phyloP scores from a whole-genome alignment of 495 filamentous ascomycete genomes.

The Xylaria telfairii region DNA sequence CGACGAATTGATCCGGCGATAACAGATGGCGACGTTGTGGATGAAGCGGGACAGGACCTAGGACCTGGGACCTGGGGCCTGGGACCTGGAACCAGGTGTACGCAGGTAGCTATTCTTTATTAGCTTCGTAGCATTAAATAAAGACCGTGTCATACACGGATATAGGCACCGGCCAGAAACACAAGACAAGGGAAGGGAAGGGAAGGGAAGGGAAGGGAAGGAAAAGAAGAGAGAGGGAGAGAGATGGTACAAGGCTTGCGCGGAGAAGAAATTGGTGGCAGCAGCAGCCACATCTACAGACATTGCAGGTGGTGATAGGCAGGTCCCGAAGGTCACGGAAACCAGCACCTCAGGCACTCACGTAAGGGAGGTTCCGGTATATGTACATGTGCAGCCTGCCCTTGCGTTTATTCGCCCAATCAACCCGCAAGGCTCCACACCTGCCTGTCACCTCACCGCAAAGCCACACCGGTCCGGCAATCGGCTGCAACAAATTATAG shows the following conservation, averaged over 20 bases:
- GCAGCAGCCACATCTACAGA: neutral
- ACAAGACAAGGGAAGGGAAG: neutral
- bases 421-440: neutral
- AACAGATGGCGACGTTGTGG: neutral
- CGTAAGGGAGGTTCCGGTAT: neutral
- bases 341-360: neutral
- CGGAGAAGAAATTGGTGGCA: constrained; percentile 11
- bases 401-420: neutral
- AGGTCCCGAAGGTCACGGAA: constrained; percentile 9
- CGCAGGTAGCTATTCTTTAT: neutral
- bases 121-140: constrained; percentile 2
- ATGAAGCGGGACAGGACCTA: neutral
- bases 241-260: neutral
- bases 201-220: neutral
- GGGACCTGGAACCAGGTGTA: neutral
- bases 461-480: neutral
- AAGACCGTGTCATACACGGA: constrained; percentile 10
- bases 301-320: neutral
- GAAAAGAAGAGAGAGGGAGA: neutral
- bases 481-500: constrained; percentile 1
- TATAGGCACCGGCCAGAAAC: neutral
- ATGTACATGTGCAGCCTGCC: neutral
- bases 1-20: neutral
- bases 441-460: neutral
- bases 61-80: neutral